Evolutionary conservation across 2,329 filamentous ascomycete genomes (phyloP), one percentile per base, ranked within the genome.

Genomic region (Celoporthe dispersa): DNA sequence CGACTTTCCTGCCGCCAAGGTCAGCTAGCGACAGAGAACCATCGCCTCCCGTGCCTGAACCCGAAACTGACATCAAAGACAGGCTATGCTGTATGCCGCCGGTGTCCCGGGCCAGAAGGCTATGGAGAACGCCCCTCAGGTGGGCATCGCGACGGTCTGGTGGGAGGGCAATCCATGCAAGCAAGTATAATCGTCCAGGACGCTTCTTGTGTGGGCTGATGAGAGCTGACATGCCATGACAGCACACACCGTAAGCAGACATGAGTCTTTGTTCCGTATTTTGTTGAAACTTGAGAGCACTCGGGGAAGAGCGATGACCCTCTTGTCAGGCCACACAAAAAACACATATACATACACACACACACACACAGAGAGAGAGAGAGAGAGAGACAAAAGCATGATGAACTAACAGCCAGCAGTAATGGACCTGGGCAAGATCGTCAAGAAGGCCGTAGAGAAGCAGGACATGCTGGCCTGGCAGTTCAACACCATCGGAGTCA

Each of bases 91-190:
- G 31, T 98, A 97, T 81, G 94, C 92, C 19, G 94, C 95, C 11
- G 95, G 95, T 33, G 92, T 98, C 44, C 93, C 94, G 1, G 88
- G 94, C 77, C 86, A 89, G 76, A 85, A 96, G 68, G 89, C 91
- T 77, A 97, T 98, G 93, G 94, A 95, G 82, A 95, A 87, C 69
- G 92, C 92, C 67, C 93, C 95, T 16, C 95, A 98, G 73, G 92
- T 98, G 35, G 95, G 95, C 70, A 89, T 98, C 77, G 92, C 94
- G 9, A 94, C 92, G 6, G 93, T 98, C 25, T 98, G 94, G 94
- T 98, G 94, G 94, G 94, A 98, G 81, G 95, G 95, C 37, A 98
- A 98, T 79, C 93, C 95, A 51, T 98, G 94, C 89, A 97, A 97
- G 91, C 93, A 81, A 82, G 90, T 39, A 57, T 12, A 57, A 31